Base-by-base conservation (phyloP, 805 yeast genomes). In the Wickerhamomyces mucosus region DNA sequence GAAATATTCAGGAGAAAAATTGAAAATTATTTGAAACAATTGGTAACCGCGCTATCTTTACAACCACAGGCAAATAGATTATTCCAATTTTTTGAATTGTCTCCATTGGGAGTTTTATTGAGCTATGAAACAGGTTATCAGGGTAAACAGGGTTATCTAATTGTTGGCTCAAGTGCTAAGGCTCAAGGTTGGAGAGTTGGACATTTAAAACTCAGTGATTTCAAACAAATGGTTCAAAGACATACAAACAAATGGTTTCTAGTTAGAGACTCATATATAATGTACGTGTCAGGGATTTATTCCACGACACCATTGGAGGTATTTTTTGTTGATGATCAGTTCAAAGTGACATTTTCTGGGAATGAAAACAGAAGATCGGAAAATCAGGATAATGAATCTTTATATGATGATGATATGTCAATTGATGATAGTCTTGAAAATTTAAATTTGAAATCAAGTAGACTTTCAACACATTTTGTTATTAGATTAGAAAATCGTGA, bases 161-260 rank as follows among this genome's bases (percentile, higher is more conserved):
- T 81, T 33, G 72, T 88, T 28, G 75, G 86, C 15, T 78, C 95
- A 1, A 75, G 85, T 0, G 89, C 97, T 0, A 75, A 74, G 39
- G 67, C 86, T 1, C 94, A 85, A 51, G 97, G 98, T 3, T 92
- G 98, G 97, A 67, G 94, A 44, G 96, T 89, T 6, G 82, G 92
- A 4, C 96, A 89, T 50, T 73, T 85, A 55, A 75, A 72, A 39
- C 74, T 83, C 7, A 71, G 75, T 39, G 96, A 84, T 46, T 61
- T 85, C 45, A 71, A 73, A 42, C 86, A 83, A 22, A 85, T 92
- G 95, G 80, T 89, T 31, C 76, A 73, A 41, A 75, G 99, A 55
- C 89, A 94, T 43, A 78, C 94, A 0, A 78, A 77, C 25, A 92
- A 92, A 55, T 92, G 99, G 99, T 75, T 85, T 40, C 59, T 92